Evolutionary conservation across 805 yeast species (phyloP), one percentile per base, ranked within the genome.

Genomic region (Candida jianshihensis): DNA sequence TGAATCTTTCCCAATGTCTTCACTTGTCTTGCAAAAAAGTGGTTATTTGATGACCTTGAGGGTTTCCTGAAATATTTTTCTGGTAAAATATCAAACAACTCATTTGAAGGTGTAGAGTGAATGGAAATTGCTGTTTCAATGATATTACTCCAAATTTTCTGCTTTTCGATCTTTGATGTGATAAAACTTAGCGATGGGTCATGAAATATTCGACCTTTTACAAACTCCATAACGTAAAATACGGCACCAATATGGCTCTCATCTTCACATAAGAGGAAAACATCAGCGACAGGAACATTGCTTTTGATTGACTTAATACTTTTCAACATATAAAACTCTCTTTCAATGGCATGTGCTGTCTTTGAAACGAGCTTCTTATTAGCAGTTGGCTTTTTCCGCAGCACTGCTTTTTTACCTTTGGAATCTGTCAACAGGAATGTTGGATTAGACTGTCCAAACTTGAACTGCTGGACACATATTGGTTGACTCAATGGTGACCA

Each of bases 371-470:
- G 58, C 38, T 68, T 60, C 25, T 61, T 61, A 43, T 70, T 72
- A 3, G 71, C 54, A 7, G 69, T 63, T 1, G 84, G 84, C 48
- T 77, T 77, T 43, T 76, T 62, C 38, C 84, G 59, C 34, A 77
- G 60, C 3, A 76, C 82, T 36, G 63, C 67, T 28, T 61, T 56
- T 20, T 50, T 56, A 1, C 64, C 64, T 5, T 42, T 41, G 2
- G 61, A 49, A 42, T 73, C 78, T 2, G 50, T 55, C 19, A 75
- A 37, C 20, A 71, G 63, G 48, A 75, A 77, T 1, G 81, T 75
- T 11, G 83, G 84, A 48, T 77, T 77, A 2, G 78, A 71, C 51
- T 77, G 84, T 13, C 84, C 84, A 51, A 70, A 74, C 19, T 65
- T 65, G 57, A 77, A 77, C 53, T 77, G 84, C 40, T 66, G 58